These are phyloP conservation scores for Penicillium digitatum DNA, from an alignment of 2,329 filamentous ascomycete genomes.

Conservation along the genomic window DNA sequence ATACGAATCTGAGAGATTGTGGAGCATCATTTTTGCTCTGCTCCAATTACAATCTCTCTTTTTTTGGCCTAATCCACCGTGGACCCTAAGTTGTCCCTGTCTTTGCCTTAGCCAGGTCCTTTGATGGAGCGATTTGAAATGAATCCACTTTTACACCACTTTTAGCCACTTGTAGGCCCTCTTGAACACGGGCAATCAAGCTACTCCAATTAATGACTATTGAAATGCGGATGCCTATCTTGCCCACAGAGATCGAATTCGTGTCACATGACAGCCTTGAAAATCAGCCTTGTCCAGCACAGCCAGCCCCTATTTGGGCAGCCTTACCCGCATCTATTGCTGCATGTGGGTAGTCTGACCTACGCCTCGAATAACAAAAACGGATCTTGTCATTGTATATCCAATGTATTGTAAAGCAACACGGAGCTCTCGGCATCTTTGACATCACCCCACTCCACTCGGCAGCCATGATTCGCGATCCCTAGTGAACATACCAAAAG, in stretches of 20 bases:
- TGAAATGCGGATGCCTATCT: background rate
- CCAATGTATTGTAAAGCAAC: background rate
- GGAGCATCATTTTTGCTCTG: background rate
- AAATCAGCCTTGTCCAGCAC: background rate
- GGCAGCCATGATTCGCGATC: background rate
- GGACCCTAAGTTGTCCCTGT: background rate
- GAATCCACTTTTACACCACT: background rate
- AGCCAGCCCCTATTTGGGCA: background rate
- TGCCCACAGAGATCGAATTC: background rate
- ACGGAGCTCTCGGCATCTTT: background rate
- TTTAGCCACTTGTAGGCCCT: too few species aligned
- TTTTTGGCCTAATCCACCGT: background rate
- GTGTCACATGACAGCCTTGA: background rate
- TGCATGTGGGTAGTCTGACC: background rate
- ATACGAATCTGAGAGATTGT: background rate
- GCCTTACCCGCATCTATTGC: background rate
- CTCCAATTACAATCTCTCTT: background rate
- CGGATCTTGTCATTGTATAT: background rate
- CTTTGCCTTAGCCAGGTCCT: background rate
- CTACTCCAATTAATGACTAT: background rate
- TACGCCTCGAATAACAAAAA: background rate
- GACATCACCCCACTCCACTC: conserved; percentile 18
- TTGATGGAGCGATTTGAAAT: background rate
- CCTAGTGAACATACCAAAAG: background rate
- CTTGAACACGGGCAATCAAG: background rate